Evolutionary conservation across 345 rosid species (phyloP).

Genomic region (Brassica carinata): DNA sequence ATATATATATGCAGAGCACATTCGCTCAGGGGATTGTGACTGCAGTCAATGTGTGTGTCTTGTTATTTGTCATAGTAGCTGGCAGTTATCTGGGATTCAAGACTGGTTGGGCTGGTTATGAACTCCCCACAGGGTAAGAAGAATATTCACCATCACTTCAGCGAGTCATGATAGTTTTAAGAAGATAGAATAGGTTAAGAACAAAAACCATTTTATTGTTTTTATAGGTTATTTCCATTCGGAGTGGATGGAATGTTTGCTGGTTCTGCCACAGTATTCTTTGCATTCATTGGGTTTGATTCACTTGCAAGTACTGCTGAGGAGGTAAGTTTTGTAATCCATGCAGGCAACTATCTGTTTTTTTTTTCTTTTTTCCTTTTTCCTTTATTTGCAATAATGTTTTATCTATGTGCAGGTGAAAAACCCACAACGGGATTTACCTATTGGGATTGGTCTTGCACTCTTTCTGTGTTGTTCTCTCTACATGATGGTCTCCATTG

Average conservation of each 20-base stretch:
- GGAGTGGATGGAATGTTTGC: constrained; percentile 98
- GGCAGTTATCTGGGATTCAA: constrained; percentile 88
- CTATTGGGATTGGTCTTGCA: constrained; percentile 86
- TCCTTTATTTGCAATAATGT: not conserved
- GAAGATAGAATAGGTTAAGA: constrained; percentile 9
- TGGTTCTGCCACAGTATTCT: constrained; percentile 95
- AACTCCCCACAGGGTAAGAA: constrained; percentile 85
- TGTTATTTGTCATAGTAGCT: constrained; percentile 81
- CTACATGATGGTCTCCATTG: constrained; percentile 92
- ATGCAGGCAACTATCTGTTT: constrained; percentile 8
- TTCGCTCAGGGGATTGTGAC: constrained; percentile 82
- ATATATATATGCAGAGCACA: constrained; percentile 66
- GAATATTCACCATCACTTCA: not conserved
- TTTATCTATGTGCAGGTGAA: constrained; percentile 64
- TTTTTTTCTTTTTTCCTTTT: not conserved
- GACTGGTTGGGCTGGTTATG: constrained; percentile 93
- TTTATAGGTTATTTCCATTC: constrained; percentile 74
- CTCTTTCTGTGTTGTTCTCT: constrained; percentile 82
- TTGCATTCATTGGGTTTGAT: constrained; percentile 96
- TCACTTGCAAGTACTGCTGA: constrained; percentile 98
- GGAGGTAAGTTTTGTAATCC: constrained; percentile 56
- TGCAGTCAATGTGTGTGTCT: constrained; percentile 70
- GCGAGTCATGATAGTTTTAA: not conserved
- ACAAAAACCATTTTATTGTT: not conserved
- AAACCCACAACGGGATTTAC: constrained; percentile 97